Evolutionary conservation across 2,329 filamentous ascomycete genomes (phyloP), one percentile per base, ranked within the genome.

Genomic region (Stylonectria norvegica): DNA sequence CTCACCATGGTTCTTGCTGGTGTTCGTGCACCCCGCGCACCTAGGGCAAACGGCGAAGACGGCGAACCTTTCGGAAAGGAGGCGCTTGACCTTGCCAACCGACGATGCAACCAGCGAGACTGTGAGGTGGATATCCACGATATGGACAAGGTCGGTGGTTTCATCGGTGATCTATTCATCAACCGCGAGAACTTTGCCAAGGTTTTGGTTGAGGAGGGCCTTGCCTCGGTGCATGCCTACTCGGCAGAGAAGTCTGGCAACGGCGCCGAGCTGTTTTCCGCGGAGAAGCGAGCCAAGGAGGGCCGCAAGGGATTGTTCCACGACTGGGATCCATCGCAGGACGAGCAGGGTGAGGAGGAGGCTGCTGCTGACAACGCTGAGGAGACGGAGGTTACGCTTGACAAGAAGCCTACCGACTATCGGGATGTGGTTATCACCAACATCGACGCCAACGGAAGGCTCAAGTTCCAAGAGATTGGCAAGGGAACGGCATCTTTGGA

Each of bases 151-250:
- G 84, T 93, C 18, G 93, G 93, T 56, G 93, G 93, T 25, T 98
- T 98, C 72, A 97, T 98, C 53, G 93, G 93, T 40, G 87, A 89
- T 11, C 75, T 98, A 17, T 96, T 89, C 65, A 79, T 98, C 63
- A 91, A 89, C 72, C 86, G 90, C 38, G 91, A 97, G 68, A 97
- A 87, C 71, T 95, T 98, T 60, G 88, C 90, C 58, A 96, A 95
- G 73, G 66, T 88, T 2, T 78, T 98, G 1, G 81, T 98, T 2
- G 93, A 97, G 66, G 93, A 98, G 67, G 93, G 93, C 47, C 76
- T 96, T 20, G 91, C 93, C 12, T 85, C 85, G 15, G 91, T 98
- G 12, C 91, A 97, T 63, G 82, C 85, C 41, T 97, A 95, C 70
- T 96, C 91, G 17, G 93, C 93, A 1, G 91, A 98, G 70, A 95